Evolutionary conservation across 371 early-diverging fungal species (phyloP).

Genomic region (Mortierella sp.): DNA sequence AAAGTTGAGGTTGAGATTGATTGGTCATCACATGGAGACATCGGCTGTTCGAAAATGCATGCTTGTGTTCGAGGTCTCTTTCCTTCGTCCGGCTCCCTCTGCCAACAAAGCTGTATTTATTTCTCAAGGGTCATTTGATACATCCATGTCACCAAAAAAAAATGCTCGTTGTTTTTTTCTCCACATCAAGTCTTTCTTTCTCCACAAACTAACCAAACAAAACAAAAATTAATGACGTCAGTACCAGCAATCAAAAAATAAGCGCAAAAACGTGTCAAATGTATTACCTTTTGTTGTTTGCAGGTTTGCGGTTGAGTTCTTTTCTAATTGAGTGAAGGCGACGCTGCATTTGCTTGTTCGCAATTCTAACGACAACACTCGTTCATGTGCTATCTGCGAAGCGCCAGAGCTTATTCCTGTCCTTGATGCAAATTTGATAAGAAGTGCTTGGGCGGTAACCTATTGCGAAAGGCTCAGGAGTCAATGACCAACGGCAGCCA

Average conservation of each 20-base stretch:
- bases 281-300: neutral
- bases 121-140: neutral
- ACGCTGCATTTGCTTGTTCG: neutral
- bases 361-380: neutral
- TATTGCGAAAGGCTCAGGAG: too few relatives aligned
- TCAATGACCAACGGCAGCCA: too few relatives aligned
- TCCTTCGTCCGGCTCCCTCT: too few relatives aligned
- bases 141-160: neutral
- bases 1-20: neutral
- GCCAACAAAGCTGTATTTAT: too few relatives aligned
- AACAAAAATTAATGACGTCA: neutral
- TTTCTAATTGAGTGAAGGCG: neutral
- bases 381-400: neutral
- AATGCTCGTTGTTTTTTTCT: neutral
- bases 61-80: neutral
- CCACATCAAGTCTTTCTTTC: neutral
- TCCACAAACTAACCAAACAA: neutral
- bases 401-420: neutral
- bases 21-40: neutral
- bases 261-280: neutral
- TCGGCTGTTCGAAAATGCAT: neutral
- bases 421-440: too few relatives aligned
- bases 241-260: neutral
- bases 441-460: too few relatives aligned
- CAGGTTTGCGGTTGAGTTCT: neutral